These are phyloP conservation scores for Lumnitzera littorea DNA, from an alignment of 345 rosid species.

Conservation along the genomic window DNA sequence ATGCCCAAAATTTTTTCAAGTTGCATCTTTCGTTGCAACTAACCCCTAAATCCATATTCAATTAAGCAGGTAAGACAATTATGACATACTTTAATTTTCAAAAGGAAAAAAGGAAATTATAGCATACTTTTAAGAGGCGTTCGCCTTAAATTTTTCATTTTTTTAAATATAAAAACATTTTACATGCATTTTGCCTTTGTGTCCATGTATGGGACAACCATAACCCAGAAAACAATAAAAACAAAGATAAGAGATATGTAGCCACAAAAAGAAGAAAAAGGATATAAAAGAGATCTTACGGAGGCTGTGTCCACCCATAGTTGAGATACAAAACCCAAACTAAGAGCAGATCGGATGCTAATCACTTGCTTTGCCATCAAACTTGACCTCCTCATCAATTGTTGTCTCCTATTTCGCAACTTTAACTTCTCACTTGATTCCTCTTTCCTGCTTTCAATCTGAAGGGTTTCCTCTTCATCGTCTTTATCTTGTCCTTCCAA, in stretches of 20 bases:
- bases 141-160: too few relatives aligned
- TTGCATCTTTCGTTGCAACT: too few relatives aligned
- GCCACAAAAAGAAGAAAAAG: not conserved
- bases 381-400: constrained; percentile 49
- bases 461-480: constrained; percentile 1
- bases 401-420: constrained; percentile 37
- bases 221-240: not conserved
- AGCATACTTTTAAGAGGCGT: too few relatives aligned
- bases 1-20: too few relatives aligned
- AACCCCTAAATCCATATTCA: too few relatives aligned
- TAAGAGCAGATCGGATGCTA: constrained; percentile 61
- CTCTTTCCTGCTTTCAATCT: constrained; percentile 1
- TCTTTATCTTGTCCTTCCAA: not conserved
- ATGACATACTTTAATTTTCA: too few relatives aligned
- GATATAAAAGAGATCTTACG: constrained; percentile 22
- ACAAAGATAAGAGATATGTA: not conserved
- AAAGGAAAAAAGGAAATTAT: too few relatives aligned
- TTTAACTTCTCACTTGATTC: constrained; percentile 1
- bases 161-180: too few relatives aligned
- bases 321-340: constrained; percentile 77
- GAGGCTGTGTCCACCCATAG: constrained; percentile 70
- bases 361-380: constrained; percentile 84
- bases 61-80: too few relatives aligned
- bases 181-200: too few relatives aligned
- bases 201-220: too few relatives aligned